Base-by-base conservation (phyloP, 352 stramenopile genomes). In the Phytophthora kernoviae region DNA sequence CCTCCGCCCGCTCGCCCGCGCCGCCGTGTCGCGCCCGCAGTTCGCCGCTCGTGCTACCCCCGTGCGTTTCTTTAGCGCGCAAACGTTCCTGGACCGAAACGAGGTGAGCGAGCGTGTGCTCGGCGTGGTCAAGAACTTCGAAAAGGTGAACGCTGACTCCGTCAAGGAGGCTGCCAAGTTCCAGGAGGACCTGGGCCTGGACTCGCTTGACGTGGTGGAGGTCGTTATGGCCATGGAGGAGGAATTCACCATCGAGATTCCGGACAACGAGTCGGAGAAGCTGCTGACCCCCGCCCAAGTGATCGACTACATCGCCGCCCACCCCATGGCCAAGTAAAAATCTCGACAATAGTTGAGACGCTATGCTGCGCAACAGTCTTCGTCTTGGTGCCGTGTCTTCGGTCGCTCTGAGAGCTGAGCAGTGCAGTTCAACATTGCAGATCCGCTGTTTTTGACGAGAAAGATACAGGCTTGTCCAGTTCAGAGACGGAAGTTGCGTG, bases 201-300 rank as follows among this genome's bases (percentile, higher is more conserved):
- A 99, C 82, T 99, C 97, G 57, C 90, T 99, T 52, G 98, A 99
- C 83, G 85, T 93, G 42, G 88, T 96, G 15, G 87, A 96, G 72
- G 85, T 98, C 59, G 96, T 99, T 48, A 99, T 99, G 98, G 97
- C 97, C 40, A 98, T 99, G 77, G 98, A 99, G 81, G 98, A 99
- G 75, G 98, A 99, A 82, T 99, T 99, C 84, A 97, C 94, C 53
- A 99, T 99, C 76, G 97, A 99, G 81, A 99, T 99, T 82, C 97
- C 98, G 45, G 98, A 99, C 90, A 97, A 96, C 59, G 97, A 99
- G 81, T 97, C 97, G 45, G 98, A 99, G 78, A 99, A 99, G 83
- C 98, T 99, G 72, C 77, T 90, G 17, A 98, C 94, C 68, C 86
- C 98, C 46, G 82, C 78, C 22, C 96, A 99, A 76, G 98, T 98